Evolutionary conservation across 2,329 filamentous ascomycete species (phyloP), one percentile per base, ranked within the genome.

Genomic region (Fusarium palustre): DNA sequence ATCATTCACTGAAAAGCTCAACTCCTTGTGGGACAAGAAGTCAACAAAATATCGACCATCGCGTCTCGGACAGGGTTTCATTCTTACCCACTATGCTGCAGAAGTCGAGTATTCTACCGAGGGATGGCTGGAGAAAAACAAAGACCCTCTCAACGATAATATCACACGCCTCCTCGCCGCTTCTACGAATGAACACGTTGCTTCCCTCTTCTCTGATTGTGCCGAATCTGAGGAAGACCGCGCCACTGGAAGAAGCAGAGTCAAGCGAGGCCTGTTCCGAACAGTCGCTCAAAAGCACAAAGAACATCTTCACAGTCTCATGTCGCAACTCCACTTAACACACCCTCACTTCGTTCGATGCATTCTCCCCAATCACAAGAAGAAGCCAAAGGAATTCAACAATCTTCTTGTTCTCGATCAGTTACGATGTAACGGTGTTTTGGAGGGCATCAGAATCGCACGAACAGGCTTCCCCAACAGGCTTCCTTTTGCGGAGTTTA

Each of bases 341-440:
- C 96, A 99, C 78, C 97, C 97, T 60, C 96, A 99, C 79, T 99
- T 99, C 77, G 96, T 99, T 31, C 92, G 96, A 47, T 99, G 96
- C 77, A 99, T 99, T 66, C 86, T 99, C 63, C 97, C 96, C 5
- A 99, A 99, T 76, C 96, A 99, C 84, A 97, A 97, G 81, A 99
- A 99, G 81, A 88, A 91, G 25, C 93, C 96, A 1, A 99, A 99
- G 80, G 92, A 94, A 76, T 93, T 98, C 79, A 92, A 92, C 76
- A 93, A 92, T 5, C 88, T 94, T 4, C 87, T 99, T n/a, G 97
- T 99, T 3, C 86, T 99, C 8, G 96, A 99, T 75, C 97, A 99
- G 78, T 84, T 99, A n/a, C 90, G 96, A 54, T 99, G 96, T 81
- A 99, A 99, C 78, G 96, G 96, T 91, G 96, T 99, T 4, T 85